These are phyloP conservation scores for Eucalyptus camaldulensis DNA, from an alignment of 345 rosid species.

Conservation along the genomic window DNA sequence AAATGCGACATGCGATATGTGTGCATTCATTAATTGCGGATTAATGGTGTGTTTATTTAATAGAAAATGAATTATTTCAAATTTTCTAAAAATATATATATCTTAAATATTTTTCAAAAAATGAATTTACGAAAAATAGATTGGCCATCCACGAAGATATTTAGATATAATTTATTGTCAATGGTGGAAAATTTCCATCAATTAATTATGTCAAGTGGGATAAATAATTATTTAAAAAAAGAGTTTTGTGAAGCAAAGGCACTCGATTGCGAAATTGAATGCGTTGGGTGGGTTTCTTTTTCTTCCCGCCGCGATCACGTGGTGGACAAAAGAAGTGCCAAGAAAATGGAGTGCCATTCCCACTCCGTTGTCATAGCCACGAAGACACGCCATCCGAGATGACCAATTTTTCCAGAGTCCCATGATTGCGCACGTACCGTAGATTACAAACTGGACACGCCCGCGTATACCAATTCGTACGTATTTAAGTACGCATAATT, in stretches of 20 bases:
- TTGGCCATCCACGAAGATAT: background rate
- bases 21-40: background rate
- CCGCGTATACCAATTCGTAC: background rate
- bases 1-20: background rate
- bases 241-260: background rate
- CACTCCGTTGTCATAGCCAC: background rate
- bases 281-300: background rate
- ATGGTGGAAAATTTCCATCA: fast-evolving
- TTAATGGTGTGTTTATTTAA: background rate
- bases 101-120: background rate
- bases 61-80: too few relatives aligned
- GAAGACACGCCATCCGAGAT: background rate
- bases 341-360: background rate
- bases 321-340: background rate
- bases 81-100: too few relatives aligned
- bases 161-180: background rate
- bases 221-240: background rate
- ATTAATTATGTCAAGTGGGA: fast-evolving
- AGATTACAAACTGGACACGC: background rate
- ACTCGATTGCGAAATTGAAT: background rate
- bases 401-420: background rate
- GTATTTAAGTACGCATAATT: background rate
- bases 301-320: background rate
- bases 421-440: background rate
- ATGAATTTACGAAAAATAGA: background rate